Percentiles rank a stretch among this genome's conserved stretches.
These are phyloP conservation scores for Tetragonia tetragonoides DNA, from an alignment of 148 eudicot species.

Conservation along the genomic window DNA sequence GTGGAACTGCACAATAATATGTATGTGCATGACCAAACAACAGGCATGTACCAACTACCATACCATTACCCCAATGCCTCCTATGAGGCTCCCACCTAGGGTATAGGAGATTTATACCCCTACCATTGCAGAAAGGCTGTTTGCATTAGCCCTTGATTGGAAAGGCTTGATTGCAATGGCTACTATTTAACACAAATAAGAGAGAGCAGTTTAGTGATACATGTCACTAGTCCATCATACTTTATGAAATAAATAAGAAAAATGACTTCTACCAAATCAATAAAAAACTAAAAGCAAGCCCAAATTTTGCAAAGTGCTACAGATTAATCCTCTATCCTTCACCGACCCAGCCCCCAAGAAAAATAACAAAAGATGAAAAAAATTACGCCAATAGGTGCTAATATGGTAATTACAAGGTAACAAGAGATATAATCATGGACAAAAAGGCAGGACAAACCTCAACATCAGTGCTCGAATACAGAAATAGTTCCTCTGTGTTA, in stretches of 20 bases:
- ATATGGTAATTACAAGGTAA: background rate
- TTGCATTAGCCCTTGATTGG: background rate
- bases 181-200: too few relatives aligned
- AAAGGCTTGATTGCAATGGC: background rate
- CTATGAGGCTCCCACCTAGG: background rate
- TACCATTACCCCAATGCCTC: background rate
- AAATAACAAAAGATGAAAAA: background rate
- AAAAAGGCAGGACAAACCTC: slow-evolving; percentile 49
- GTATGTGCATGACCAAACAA: background rate
- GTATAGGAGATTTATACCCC: too few relatives aligned
- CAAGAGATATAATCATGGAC: background rate
- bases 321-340: background rate
- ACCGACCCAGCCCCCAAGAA: background rate
- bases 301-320: background rate
- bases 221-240: too few relatives aligned
- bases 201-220: too few relatives aligned
- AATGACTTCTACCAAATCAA: background rate
- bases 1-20: background rate
- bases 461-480: slow-evolving; percentile 86
- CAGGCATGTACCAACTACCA: background rate
- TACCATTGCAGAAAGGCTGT: background rate
- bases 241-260: background rate
- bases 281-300: background rate
- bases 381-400: background rate
- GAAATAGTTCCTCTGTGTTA: slow-evolving; percentile 61